Conservation (phyloP, 352 stramenopile species). For the Elongisporangium anandrum region DNA sequence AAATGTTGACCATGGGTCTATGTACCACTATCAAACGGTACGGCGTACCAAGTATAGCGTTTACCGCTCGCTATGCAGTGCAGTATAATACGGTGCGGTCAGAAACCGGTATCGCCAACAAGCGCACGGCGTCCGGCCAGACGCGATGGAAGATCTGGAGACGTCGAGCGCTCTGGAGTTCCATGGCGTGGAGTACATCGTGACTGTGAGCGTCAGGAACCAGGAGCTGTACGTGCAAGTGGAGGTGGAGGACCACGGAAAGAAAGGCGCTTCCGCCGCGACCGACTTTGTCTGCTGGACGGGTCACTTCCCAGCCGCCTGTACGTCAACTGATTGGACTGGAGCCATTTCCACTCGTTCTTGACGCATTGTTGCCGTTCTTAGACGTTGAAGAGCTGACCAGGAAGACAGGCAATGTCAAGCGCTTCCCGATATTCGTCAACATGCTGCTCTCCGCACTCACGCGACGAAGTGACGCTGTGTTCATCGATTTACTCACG, state of each 20-base stretch:
- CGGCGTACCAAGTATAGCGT: neutral
- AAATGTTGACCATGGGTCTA: neutral
- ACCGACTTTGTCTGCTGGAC: conserved; percentile 40
- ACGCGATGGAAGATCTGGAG: conserved; percentile 53
- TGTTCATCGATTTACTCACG: conserved; percentile 92
- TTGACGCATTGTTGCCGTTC: neutral
- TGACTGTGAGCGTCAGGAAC: conserved; percentile 51
- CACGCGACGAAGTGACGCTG: conserved; percentile 58
- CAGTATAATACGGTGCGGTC: too few relatives aligned
- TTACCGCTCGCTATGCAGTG: too few relatives aligned
- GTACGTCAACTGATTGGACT: conserved; percentile 15
- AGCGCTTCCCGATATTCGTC: conserved; percentile 89
- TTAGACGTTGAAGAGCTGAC: conserved; percentile 90
- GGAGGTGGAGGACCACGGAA: conserved; percentile 39
- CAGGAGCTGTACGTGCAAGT: conserved; percentile 69
- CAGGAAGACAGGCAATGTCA: conserved; percentile 92
- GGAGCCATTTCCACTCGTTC: too few relatives aligned
- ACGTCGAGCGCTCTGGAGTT: conserved; percentile 58
- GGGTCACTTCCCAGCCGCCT: conserved; percentile 47
- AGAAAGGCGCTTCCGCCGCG: neutral
- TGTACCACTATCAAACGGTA: neutral
- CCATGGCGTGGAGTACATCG: conserved; percentile 70
- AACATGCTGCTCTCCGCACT: conserved; percentile 91
- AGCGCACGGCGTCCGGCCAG: conserved; percentile 35
- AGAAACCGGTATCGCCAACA: conserved; percentile 54